A percentile compares a stretch with the other conserved stretches of the same genome.
These are phyloP conservation scores for Pichia terricola DNA, from an alignment of 1,139 yeast genomes.

Conservation along the genomic window DNA sequence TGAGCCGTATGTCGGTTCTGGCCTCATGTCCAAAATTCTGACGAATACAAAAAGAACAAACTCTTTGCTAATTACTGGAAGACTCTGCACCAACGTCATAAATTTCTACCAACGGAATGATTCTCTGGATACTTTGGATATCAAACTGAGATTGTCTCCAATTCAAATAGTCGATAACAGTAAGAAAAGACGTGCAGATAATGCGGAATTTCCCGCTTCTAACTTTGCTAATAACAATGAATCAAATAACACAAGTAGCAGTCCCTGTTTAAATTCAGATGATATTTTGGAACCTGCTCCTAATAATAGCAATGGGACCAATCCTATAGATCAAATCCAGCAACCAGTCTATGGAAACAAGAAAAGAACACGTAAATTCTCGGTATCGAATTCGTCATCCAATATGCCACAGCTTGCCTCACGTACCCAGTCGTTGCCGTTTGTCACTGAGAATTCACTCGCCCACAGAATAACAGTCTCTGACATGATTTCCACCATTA, in stretches of 20 bases:
- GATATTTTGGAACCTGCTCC: background rate
- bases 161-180: slow-evolving; percentile 14
- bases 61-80: slow-evolving; percentile 47
- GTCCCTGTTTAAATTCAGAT: background rate
- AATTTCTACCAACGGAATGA: slow-evolving; percentile 34
- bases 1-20: slow-evolving; percentile 71
- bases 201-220: too few relatives aligned
- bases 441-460: slow-evolving; percentile 22
- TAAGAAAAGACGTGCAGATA: too few relatives aligned
- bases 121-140: slow-evolving; percentile 53
- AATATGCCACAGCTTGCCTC: slow-evolving; percentile 22
- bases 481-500: slow-evolving; percentile 15
- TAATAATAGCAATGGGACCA: slow-evolving; percentile 14
- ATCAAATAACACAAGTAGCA: background rate
- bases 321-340: background rate
- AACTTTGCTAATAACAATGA: too few relatives aligned
- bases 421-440: slow-evolving; percentile 27
- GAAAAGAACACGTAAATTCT: background rate
- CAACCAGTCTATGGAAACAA: too few relatives aligned
- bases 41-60: slow-evolving; percentile 21
- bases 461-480: slow-evolving; percentile 24
- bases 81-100: slow-evolving; percentile 57
- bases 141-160: slow-evolving; percentile 46
- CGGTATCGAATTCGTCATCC: background rate
- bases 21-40: slow-evolving; percentile 42